Conservation (phyloP, 2,329 filamentous ascomycete genomes). For the Diaporthe eres region DNA sequence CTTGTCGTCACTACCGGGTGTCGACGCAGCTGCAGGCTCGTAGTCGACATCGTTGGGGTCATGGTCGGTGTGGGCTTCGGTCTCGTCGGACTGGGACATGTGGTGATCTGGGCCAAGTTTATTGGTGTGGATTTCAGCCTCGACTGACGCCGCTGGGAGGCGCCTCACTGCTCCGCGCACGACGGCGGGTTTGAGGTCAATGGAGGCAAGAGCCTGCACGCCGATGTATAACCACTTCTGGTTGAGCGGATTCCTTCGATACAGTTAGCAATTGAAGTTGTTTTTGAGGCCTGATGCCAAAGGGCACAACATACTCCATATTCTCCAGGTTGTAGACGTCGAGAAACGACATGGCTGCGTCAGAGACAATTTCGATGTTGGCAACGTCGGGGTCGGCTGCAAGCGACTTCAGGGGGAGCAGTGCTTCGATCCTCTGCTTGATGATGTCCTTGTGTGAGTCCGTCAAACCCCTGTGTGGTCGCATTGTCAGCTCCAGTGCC, state of each 20-base stretch:
- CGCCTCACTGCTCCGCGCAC: neutral
- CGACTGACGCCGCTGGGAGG: neutral
- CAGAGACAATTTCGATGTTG: constrained; percentile 34
- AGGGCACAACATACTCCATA: neutral
- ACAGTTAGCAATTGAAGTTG: neutral
- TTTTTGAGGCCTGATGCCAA: neutral
- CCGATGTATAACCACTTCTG: constrained; percentile 27
- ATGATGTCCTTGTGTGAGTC: neutral
- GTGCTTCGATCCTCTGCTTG: neutral
- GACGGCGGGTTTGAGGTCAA: constrained; percentile 16
- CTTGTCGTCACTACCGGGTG: neutral
- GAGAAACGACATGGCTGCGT: constrained; percentile 30
- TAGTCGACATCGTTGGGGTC: neutral
- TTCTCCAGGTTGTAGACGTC: constrained; percentile 1
- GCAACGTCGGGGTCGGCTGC: constrained; percentile 28
- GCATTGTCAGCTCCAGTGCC: neutral
- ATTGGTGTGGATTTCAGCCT: neutral
- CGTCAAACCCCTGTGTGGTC: neutral
- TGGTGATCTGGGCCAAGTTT: neutral
- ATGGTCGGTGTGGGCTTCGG: neutral
- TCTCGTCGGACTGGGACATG: neutral
- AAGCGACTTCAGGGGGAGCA: constrained; percentile 8
- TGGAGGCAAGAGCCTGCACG: constrained; percentile 17
- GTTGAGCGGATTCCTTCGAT: neutral
- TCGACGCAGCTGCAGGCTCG: neutral